These are phyloP conservation scores for Datura wrightii DNA, from an alignment of 257 asterid genomes.

Conservation along the genomic window DNA sequence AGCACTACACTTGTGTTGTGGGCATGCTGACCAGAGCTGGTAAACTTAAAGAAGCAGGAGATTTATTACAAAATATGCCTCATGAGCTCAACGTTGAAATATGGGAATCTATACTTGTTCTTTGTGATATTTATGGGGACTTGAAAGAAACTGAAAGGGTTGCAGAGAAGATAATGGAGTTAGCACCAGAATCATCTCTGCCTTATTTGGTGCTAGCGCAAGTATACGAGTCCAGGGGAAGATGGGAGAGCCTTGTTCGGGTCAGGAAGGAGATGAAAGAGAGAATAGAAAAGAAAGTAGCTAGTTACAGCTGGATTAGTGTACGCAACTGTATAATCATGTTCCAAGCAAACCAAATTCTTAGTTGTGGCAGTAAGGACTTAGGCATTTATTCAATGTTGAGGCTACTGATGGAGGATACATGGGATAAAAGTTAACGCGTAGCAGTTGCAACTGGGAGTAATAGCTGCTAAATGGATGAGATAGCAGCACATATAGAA, in stretches of 20 bases:
- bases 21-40: slow-evolving; percentile 57
- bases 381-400: slow-evolving; percentile 41
- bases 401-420: slow-evolving; percentile 47
- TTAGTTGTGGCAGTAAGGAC: slow-evolving; percentile 43
- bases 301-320: slow-evolving; percentile 59
- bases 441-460: not conserved
- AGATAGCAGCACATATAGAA: not conserved
- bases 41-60: slow-evolving; percentile 52
- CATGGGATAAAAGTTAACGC: slow-evolving; percentile 36
- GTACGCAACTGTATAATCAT: slow-evolving; percentile 39
- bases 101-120: slow-evolving; percentile 57
- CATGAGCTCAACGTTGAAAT: slow-evolving; percentile 44
- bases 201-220: too few relatives aligned
- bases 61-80: slow-evolving; percentile 44
- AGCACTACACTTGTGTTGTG: slow-evolving; percentile 34
- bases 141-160: slow-evolving; percentile 40
- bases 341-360: slow-evolving; percentile 49
- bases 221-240: too few relatives aligned
- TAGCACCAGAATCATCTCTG: too few relatives aligned
- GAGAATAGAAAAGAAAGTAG: not conserved
- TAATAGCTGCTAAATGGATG: not conserved
- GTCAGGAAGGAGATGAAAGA: too few relatives aligned
- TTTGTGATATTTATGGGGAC: slow-evolving; percentile 51
- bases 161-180: too few relatives aligned
- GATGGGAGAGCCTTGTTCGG: too few relatives aligned